Evolutionary conservation across 768 basidiomycete genomes (phyloP).

Genomic region (Phylloporus sp.): DNA sequence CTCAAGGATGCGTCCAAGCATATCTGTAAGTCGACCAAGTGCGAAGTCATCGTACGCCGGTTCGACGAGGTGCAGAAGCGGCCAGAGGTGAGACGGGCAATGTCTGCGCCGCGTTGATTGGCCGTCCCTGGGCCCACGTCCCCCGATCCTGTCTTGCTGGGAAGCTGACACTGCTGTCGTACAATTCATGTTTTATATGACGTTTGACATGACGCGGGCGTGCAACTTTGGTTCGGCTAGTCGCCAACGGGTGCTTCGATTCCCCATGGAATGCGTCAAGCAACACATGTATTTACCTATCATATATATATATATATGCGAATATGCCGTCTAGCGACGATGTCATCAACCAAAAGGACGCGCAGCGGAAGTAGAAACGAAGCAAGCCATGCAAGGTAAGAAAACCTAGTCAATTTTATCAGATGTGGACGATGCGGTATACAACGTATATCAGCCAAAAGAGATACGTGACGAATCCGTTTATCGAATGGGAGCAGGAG

Average conservation of each 20-base stretch:
- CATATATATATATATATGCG: constrained; percentile 20
- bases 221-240: background rate
- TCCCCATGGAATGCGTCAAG: constrained; percentile 22
- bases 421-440: constrained; percentile 24
- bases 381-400: constrained; percentile 3
- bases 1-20: constrained; percentile 75
- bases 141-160: no score
- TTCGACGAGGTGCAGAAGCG: constrained; percentile 90
- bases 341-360: constrained; percentile 5
- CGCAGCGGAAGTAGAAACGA: background rate
- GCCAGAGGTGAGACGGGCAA: constrained; percentile 46
- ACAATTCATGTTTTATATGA: background rate
- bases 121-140: background rate
- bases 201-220: background rate
- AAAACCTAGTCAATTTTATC: constrained; percentile 11
- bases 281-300: constrained; percentile 24
- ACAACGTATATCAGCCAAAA: constrained; percentile 20
- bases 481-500: constrained; percentile 14
- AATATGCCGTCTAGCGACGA: background rate
- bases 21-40: constrained; percentile 86
- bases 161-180: background rate
- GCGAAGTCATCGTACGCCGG: constrained; percentile 79
- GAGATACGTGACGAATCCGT: constrained; percentile 5
- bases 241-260: background rate
- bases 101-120: constrained; percentile 39